These are phyloP conservation scores for Pseudoneurospora amorphoporcata DNA, from an alignment of 495 filamentous ascomycete genomes.

Conservation along the genomic window DNA sequence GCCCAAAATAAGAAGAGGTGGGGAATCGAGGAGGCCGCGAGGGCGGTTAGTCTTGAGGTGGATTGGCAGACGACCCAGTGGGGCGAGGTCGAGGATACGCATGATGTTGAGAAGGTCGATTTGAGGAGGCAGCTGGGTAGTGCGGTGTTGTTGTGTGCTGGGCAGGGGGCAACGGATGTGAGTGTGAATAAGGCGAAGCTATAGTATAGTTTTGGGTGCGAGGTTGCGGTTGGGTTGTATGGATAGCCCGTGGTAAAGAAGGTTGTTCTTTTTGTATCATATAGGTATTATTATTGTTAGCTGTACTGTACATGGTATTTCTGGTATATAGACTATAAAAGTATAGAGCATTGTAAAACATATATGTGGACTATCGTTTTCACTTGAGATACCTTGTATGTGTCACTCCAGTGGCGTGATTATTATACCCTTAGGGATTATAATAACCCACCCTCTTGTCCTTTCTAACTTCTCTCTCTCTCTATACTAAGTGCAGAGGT, in stretches of 20 bases:
- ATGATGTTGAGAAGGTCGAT: conserved; percentile 95
- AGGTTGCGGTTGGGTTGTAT: not conserved
- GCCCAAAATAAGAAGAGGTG: conserved; percentile 24
- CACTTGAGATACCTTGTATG: not conserved
- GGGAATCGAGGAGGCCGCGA: conserved; percentile 62
- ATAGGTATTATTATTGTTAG: not conserved
- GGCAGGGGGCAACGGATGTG: conserved; percentile 22
- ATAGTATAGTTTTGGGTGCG: not conserved
- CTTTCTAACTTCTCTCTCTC: too few relatives aligned
- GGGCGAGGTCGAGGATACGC: conserved; percentile 97
- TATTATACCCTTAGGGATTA: too few relatives aligned
- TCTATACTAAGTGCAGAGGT: too few relatives aligned
- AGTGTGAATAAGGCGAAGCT: not conserved
- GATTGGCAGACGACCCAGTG: conserved; percentile 82
- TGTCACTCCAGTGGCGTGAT: too few relatives aligned
- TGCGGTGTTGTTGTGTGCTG: conserved; percentile 66
- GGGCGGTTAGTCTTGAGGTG: conserved; percentile 73
- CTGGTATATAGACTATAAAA: not conserved
- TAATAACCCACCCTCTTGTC: too few relatives aligned
- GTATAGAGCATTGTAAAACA: not conserved
- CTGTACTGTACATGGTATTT: not conserved
- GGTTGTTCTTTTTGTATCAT: not conserved
- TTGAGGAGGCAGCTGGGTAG: conserved; percentile 79
- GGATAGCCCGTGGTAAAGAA: not conserved
- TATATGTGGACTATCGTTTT: not conserved